Percentiles rank a stretch among this genome's conserved stretches.
phyloP scores from a whole-genome alignment of 1,284 basidiomycete species.

The Mrakiaceae sp. region DNA sequence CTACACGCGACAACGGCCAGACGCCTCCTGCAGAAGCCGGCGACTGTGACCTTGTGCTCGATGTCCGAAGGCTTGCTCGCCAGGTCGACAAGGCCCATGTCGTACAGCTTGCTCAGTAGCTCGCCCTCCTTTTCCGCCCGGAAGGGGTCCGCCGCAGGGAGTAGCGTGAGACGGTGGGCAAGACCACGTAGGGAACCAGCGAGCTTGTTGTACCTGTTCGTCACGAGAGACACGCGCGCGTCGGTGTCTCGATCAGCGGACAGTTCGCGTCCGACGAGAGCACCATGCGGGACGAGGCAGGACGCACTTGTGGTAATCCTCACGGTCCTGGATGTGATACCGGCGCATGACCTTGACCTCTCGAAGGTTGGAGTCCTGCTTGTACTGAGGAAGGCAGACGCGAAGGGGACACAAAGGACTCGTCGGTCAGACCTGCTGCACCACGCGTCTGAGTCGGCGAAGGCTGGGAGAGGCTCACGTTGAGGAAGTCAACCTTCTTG shows the following conservation, averaged over 20 bases:
- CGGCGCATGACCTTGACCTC: constrained; percentile 92
- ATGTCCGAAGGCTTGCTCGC: constrained; percentile 76
- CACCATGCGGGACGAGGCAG: not conserved
- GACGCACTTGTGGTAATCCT: constrained; percentile 85
- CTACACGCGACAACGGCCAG: constrained; percentile 88
- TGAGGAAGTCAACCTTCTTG: constrained; percentile 89
- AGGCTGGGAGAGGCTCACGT: constrained; percentile 43
- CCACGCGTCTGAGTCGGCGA: not conserved
- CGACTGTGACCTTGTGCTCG: constrained; percentile 89
- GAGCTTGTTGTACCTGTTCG: constrained; percentile 78
- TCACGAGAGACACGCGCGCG: not conserved
- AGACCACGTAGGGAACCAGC: constrained; percentile 77
- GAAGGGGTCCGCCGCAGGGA: constrained; percentile 85
- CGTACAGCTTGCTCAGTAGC: constrained; percentile 89
- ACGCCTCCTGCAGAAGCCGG: constrained; percentile 82
- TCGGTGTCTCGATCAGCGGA: constrained; percentile 6
- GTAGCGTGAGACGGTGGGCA: constrained; percentile 74
- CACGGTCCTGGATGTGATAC: constrained; percentile 87
- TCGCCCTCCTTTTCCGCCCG: constrained; percentile 72
- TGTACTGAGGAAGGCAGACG: constrained; percentile 58
- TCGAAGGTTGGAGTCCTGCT: constrained; percentile 80
- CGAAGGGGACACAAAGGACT: constrained; percentile 25
- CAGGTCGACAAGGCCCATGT: constrained; percentile 85
- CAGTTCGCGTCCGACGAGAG: not conserved
- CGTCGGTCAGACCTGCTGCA: not conserved